Base-by-base conservation (phyloP, 1,284 basidiomycete species). In the Boletus sp. region DNA sequence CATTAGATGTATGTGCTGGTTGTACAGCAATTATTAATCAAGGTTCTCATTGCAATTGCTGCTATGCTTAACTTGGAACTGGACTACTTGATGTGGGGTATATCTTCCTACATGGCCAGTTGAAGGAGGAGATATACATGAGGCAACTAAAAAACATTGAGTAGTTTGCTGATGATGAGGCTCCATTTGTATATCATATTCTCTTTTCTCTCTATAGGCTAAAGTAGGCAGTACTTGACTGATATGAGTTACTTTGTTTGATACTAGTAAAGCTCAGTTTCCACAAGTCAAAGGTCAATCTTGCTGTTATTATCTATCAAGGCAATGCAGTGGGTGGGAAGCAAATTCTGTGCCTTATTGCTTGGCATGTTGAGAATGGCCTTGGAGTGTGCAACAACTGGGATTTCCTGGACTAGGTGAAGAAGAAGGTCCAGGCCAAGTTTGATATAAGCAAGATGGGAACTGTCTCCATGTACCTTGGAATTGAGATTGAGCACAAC, bases 1-100 rank as follows among this genome's bases (percentile, higher is more conserved):
- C 50, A 62, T 23, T 35, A 56, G 67, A n/a, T n/a, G n/a, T n/a
- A n/a, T n/a, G n/a, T 72, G 0, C 74, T 73, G 0, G 69, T 76
- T 0, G 62, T 63, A 0, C 46, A 63, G 0, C 61, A 68, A 1
- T 23, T 64, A 0, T 71, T 71, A 0, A 62, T 79, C 3, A 61
- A 73, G 0, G 13, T 73, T 1, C 46, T 78, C 10, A 52, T 76
- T 1, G 54, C 72, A 0, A 47, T 74, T 0, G 65, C 66, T 0
- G 66, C 67, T 0, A 25, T 37, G 4, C 11, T 56, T 0, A 56
- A 70, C 40, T 72, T 69, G 66, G 62, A 66, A 1, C 31, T 73
- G 0, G 30, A 70, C 21, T 58, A 50, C 3, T 67, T 69, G 37
- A 68, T 35, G 58, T 50, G 1, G 67, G 64, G 11, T 1, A 37